A percentile compares a stretch with the other conserved stretches of the same genome.
Evolutionary conservation across 176 grass and related monocot genomes (phyloP).

Genomic region (Hyparrhenia diplandra): DNA sequence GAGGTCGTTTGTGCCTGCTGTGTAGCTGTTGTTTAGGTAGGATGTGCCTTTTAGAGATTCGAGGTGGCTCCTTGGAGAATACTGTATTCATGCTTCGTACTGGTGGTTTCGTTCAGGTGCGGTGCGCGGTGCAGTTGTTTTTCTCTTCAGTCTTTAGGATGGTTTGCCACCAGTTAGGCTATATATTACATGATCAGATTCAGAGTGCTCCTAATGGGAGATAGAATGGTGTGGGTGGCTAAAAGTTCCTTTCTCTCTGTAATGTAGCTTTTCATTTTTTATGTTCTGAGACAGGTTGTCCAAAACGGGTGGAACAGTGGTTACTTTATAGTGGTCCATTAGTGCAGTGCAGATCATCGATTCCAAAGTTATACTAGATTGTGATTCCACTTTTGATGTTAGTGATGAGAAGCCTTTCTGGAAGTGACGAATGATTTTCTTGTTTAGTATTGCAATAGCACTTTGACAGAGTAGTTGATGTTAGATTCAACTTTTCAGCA

Average conservation of each 20-base stretch:
- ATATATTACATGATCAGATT: background rate
- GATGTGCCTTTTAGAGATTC: constrained; percentile 16
- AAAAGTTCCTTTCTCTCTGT: background rate
- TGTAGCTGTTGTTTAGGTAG: constrained; percentile 31
- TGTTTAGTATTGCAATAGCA: background rate
- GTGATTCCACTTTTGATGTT: background rate
- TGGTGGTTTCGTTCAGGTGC: constrained; percentile 1
- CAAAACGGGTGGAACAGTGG: background rate
- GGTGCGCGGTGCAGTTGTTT: background rate
- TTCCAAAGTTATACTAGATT: background rate
- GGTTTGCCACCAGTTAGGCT: background rate
- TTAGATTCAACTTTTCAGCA: constrained; percentile 8
- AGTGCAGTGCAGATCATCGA: background rate
- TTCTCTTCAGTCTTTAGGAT: background rate
- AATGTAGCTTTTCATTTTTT: background rate
- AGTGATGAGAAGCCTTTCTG: background rate
- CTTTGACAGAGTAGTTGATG: constrained; percentile 10
- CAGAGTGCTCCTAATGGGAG: background rate
- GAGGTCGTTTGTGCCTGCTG: background rate
- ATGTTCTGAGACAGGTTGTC: background rate
- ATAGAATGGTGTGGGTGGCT: background rate
- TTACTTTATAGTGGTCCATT: constrained; percentile 8
- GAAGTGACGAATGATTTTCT: background rate
- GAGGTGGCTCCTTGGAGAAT: background rate
- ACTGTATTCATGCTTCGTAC: constrained; percentile 7